Evolutionary conservation across 2,329 filamentous ascomycete genomes (phyloP).

Genomic region (Ustulina deusta): DNA sequence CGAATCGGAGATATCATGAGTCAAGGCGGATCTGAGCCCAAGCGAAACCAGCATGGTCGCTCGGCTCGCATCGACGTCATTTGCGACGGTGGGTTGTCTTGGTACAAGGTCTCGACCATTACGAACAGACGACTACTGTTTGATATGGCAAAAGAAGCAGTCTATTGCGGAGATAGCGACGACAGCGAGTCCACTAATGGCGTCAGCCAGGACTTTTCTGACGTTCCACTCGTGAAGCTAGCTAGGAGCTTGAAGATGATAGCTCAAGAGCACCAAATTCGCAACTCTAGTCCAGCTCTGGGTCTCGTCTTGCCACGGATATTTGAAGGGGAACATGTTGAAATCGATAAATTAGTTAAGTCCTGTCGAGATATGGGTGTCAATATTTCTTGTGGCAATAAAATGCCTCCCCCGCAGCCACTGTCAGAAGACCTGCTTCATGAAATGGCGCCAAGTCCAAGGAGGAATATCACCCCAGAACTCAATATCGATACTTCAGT

Average conservation of each 20-base stretch:
- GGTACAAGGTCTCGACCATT: constrained; percentile 52
- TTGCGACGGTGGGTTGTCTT: constrained; percentile 48
- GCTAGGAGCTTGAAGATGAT: constrained; percentile 45
- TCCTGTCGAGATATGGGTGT: constrained; percentile 47
- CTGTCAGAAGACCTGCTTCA: constrained; percentile 44
- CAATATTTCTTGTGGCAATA: constrained; percentile 43
- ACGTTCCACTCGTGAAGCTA: constrained; percentile 50
- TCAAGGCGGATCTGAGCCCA: constrained; percentile 44
- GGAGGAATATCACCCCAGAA: constrained; percentile 42
- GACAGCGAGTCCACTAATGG: constrained; percentile 41
- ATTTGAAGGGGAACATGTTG: constrained; percentile 42
- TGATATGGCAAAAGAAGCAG: constrained; percentile 51
- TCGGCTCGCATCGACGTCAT: constrained; percentile 48
- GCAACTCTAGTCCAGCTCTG: constrained; percentile 41
- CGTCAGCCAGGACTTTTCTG: constrained; percentile 38
- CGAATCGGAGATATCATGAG: constrained; percentile 46
- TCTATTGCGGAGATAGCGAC: constrained; percentile 49
- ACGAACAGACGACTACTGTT: constrained; percentile 50
- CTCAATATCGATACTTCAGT: constrained; percentile 77
- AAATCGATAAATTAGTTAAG: constrained; percentile 47
- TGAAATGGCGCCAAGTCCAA: constrained; percentile 48
- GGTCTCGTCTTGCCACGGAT: constrained; percentile 49
- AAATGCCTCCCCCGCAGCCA: constrained; percentile 38
- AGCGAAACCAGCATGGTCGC: constrained; percentile 41
- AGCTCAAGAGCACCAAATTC: constrained; percentile 48